Percentiles rank a stretch among this genome's conserved stretches.
Conservation (phyloP, 352 stramenopile genomes). For the Aphanomyces invadans region DNA sequence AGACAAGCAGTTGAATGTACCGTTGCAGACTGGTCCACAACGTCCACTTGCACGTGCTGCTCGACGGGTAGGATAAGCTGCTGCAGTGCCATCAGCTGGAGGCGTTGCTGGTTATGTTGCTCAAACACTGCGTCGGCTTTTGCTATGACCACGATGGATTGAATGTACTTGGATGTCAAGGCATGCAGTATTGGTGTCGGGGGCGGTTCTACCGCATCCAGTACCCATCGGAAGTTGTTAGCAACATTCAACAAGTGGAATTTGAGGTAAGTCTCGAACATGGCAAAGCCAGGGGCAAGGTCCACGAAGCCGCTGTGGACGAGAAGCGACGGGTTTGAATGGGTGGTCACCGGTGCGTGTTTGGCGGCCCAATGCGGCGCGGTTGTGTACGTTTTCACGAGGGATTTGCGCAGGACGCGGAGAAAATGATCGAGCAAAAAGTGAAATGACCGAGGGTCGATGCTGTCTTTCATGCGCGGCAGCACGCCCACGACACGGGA, state of each 20-base stretch:
- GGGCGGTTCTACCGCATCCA: background rate
- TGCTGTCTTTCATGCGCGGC: constrained; percentile 3
- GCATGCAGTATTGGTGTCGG: background rate
- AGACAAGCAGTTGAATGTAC: too few relatives aligned
- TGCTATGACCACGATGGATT: constrained; percentile 12
- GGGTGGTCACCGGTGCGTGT: background rate
- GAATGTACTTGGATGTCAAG: background rate
- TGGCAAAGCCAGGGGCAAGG: background rate
- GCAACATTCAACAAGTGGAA: constrained; percentile 1
- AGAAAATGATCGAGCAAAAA: constrained; percentile 19
- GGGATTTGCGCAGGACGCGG: background rate
- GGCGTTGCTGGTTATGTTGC: background rate
- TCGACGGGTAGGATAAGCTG: constrained; percentile 11
- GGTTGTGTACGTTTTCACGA: constrained; percentile 10
- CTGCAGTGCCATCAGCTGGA: constrained; percentile 1
- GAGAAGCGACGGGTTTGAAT: background rate
- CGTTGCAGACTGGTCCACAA: background rate
- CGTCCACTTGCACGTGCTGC: background rate
- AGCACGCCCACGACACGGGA: constrained; percentile 11
- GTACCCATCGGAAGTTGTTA: constrained; percentile 15
- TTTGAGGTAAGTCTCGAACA: constrained; percentile 1
- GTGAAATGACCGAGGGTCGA: constrained; percentile 6
- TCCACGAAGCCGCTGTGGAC: background rate
- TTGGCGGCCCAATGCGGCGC: background rate
- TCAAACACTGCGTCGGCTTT: background rate